A percentile compares a stretch with the other conserved stretches of the same genome.
These are phyloP conservation scores for Rossbeevera mucosa DNA, from an alignment of 768 basidiomycete genomes.

Conservation along the genomic window DNA sequence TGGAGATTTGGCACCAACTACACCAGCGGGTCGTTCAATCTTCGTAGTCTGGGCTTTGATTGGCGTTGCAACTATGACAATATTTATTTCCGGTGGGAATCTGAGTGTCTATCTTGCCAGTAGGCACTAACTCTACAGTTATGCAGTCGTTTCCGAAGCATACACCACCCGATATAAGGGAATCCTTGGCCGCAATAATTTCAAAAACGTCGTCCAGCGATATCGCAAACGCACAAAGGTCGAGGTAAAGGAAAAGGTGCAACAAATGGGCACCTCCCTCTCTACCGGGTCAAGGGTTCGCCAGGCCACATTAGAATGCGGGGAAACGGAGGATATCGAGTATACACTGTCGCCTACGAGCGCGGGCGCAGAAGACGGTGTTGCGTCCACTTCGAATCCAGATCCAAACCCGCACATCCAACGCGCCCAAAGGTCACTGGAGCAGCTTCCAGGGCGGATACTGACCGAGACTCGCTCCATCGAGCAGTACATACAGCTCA, in stretches of 20 bases:
- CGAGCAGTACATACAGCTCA: conserved; percentile 39
- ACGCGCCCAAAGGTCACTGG: conserved; percentile 29
- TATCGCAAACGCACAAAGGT: conserved; percentile 34
- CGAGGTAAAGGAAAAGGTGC: conserved; percentile 13
- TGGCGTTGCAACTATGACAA: conserved; percentile 73
- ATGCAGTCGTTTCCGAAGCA: conserved; percentile 58
- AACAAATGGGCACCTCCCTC: neutral
- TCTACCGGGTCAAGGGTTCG: conserved; percentile 2
- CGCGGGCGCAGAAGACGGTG: neutral
- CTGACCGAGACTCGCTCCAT: conserved; percentile 36
- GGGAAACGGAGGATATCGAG: neutral
- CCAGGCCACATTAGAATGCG: neutral
- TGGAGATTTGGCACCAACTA: conserved; percentile 57
- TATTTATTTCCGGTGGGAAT: conserved; percentile 60
- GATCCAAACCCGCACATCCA: conserved; percentile 4
- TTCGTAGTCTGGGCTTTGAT: conserved; percentile 78
- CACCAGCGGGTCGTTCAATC: conserved; percentile 67
- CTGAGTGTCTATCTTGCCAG: neutral
- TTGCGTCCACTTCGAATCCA: conserved; percentile 3
- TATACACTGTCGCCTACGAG: neutral
- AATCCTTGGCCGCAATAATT: conserved; percentile 43
- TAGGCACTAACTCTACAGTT: neutral
- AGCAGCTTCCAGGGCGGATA: conserved; percentile 37
- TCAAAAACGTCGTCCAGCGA: conserved; percentile 43
- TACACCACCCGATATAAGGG: conserved; percentile 62